Evolutionary conservation across 73 alveolate genomes (phyloP), one percentile per base, ranked within the genome.

Genomic region (Paramecium caudatum): DNA sequence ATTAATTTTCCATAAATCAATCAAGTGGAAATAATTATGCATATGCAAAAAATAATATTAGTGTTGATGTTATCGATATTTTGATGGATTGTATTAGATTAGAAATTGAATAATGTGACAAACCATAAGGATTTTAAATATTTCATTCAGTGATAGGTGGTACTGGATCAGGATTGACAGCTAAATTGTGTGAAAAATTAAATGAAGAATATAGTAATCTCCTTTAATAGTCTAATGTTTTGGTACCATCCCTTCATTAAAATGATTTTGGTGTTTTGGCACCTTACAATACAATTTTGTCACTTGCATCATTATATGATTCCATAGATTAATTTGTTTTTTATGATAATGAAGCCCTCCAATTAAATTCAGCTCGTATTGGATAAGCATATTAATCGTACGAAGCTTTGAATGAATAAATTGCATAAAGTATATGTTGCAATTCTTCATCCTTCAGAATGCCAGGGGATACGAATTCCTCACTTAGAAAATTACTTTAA

Each of bases 101-200:
- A 87, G 97, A 95, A 81, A 95, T 93, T 43, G 99, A 97, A 78
- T 88, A 87, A 39, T 95, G 99, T 61, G 99, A 96, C 78, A 91
- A 96, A 15, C 96, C 97, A 1, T 97, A 97, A 93, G 98, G 99
- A 43, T 97, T 97, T 91, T 91, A 94, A 84, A 91, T 97, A 47
- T 55, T 95, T 13, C 99, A 97, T 90, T 93, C 98, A 4, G 91
- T 96, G 7, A 98, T 99, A 8, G 99, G 99, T 43, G 99, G 99
- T 7, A 95, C 99, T 12, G 99, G 99, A 2, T 93, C 98, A 61
- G 99, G 99, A 8, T 83, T 97, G 46, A 98, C 39, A 49, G 25
- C 70, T 13, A 21, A 21, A 34, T 49, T 49, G 70, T 21, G 17
- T 19, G 17, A 30, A 49, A 49, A 49, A 7, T 30, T 49, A 4